Conservation (phyloP, 2,329 filamentous ascomycete species). For the Botrytis galanthina region DNA sequence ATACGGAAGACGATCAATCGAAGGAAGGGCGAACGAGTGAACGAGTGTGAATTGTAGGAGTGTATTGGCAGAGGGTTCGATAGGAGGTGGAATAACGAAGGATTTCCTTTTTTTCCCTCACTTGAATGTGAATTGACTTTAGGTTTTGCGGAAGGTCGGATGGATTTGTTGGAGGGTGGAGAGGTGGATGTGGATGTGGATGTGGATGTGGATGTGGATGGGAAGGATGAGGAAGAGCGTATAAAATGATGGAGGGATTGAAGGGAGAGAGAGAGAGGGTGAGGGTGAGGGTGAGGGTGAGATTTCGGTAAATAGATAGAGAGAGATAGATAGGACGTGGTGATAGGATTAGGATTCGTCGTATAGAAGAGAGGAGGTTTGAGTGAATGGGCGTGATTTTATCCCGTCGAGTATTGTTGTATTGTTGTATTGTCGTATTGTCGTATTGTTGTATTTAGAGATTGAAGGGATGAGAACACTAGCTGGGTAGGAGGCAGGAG, state of each 20-base stretch:
- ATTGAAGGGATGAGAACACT: background rate
- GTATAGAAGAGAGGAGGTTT: background rate
- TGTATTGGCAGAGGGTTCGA: background rate
- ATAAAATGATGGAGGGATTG: background rate
- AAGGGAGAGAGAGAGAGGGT: background rate
- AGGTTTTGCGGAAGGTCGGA: constrained; percentile 6
- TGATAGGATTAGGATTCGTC: background rate
- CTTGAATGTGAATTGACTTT: background rate
- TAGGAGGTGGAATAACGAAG: constrained; percentile 6
- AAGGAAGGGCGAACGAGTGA: background rate
- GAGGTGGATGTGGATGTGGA: background rate
- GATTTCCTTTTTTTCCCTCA: background rate
- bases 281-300: background rate
- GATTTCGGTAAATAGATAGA: background rate
- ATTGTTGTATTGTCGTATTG: too few species aligned
- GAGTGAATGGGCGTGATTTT: background rate
- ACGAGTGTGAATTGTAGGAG: background rate
- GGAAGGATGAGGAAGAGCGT: background rate
- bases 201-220: background rate
- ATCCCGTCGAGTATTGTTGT: background rate
- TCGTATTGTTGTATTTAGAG: background rate
- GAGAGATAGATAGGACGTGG: background rate
- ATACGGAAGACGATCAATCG: background rate
- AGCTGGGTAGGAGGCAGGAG: background rate
- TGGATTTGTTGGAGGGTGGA: constrained; percentile 2